Base-by-base conservation (phyloP, 2,329 filamentous ascomycete genomes). In the Calonectria fujianensis region DNA sequence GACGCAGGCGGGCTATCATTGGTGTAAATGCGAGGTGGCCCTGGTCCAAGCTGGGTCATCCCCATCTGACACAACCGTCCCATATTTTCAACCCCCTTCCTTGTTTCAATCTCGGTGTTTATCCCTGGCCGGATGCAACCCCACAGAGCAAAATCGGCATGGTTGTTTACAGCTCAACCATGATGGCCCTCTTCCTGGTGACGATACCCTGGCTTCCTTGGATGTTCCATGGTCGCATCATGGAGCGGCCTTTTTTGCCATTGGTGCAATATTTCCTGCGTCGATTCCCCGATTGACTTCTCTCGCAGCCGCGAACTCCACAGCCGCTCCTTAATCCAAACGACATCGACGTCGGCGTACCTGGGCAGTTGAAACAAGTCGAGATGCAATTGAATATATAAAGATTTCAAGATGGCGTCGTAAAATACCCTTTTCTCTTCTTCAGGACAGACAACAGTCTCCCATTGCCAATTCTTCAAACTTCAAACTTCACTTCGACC, bases 51-150 rank as follows among this genome's bases (percentile, higher is more conserved):
- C 61, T 20, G 61, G 51, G 37, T 24, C 31, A 69, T 54, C 37
- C 48, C 39, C 51, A 27, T 59, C 37, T 57, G 27, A 52, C 52
- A 41, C 64, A 52, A 48, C 48, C 59, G 48, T 64, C 52, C 70
- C 52, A 27, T 54, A 66, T 73, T 73, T 72, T 73, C 70, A 69
- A 45, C 57, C 70, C 64, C 70, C 35, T 54, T 39, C 41, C 64
- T 59, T 68, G 70, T 73, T 73, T 73, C 70, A 73, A 66, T 73
- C 70, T 50, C 64, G 32, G 20, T 54, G 70, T 73, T 52, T 69
- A 41, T 63, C 57, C 64, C 35, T 41, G 45, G 20, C 13, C 14
- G 54, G 64, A 45, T 57, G 35, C 24, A 32, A 41, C 31, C 39
- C 29, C 63, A 35, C 51, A 32, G 27, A 37, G 24, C n/a, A 32